Evolutionary conservation across 257 asterid genomes (phyloP).

Genomic region (Solanum chmielewskii): DNA sequence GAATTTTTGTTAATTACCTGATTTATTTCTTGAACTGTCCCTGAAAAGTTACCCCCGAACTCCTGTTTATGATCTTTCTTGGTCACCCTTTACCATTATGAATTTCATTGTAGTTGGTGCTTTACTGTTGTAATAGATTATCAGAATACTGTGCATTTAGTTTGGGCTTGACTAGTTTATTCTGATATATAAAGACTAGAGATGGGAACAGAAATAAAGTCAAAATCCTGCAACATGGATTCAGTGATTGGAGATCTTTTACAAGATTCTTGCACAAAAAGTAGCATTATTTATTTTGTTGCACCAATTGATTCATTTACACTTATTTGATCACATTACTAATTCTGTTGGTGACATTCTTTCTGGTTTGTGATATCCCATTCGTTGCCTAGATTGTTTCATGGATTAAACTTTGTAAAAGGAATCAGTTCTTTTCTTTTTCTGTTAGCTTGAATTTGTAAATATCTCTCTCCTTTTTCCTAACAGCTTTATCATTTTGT

Average conservation of each 20-base stretch:
- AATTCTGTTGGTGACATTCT: not conserved
- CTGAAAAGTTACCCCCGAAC: not conserved
- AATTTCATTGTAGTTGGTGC: not conserved
- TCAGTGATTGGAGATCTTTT: not conserved
- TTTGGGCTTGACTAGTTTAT: not conserved
- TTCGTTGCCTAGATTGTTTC: not conserved
- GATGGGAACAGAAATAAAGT: not conserved
- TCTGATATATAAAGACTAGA: not conserved
- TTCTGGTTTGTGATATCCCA: not conserved
- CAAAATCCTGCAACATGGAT: not conserved
- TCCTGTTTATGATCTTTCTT: not conserved
- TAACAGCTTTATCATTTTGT: slow-evolving; percentile 10
- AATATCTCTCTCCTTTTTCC: slow-evolving; percentile 2
- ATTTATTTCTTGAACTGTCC: not conserved
- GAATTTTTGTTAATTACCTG: not conserved
- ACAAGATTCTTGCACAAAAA: not conserved
- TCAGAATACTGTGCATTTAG: not conserved
- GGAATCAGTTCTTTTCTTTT: not conserved
- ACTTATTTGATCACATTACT: not conserved
- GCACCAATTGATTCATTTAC: not conserved
- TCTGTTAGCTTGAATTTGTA: not conserved
- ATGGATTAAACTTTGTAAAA: not conserved
- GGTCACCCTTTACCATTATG: not conserved
- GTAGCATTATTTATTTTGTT: not conserved
- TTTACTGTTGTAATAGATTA: not conserved